Conservation (phyloP, 352 stramenopile species). For the Phytophthora hybrid region DNA sequence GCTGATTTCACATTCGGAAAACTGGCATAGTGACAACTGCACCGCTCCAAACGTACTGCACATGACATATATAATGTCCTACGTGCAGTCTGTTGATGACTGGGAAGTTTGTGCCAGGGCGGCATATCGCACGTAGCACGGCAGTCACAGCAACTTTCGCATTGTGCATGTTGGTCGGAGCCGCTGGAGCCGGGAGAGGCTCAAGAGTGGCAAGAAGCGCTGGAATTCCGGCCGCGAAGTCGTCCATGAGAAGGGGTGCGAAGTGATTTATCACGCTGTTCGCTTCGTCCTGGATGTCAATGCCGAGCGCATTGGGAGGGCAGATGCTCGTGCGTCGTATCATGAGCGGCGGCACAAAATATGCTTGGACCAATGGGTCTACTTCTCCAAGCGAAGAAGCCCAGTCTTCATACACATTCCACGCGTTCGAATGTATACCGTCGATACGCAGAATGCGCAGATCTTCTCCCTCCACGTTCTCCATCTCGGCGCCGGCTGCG, state of each 20-base stretch:
- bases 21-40: background rate
- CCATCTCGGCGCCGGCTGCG: background rate
- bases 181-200: background rate
- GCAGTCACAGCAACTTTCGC: background rate
- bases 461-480: constrained; percentile 1
- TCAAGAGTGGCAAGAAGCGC: background rate
- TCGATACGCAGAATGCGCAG: constrained; percentile 5
- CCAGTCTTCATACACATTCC: constrained; percentile 1
- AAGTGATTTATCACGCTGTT: constrained; percentile 12
- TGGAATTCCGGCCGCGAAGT: background rate
- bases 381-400: background rate
- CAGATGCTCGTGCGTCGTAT: background rate
- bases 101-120: background rate
- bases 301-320: background rate
- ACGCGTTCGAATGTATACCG: background rate
- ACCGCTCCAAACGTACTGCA: background rate
- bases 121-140: background rate
- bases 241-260: too few relatives aligned
- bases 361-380: background rate
- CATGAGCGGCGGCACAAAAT: background rate
- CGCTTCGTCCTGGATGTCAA: background rate
- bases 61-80: background rate
- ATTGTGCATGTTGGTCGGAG: background rate
- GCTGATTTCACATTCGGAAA: background rate
- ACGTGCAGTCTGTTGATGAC: background rate